Percentiles rank a stretch among this genome's conserved stretches.
Evolutionary conservation across 208 protist species (phyloP).

Genomic region (Leptomonas pyrrhocoris): DNA sequence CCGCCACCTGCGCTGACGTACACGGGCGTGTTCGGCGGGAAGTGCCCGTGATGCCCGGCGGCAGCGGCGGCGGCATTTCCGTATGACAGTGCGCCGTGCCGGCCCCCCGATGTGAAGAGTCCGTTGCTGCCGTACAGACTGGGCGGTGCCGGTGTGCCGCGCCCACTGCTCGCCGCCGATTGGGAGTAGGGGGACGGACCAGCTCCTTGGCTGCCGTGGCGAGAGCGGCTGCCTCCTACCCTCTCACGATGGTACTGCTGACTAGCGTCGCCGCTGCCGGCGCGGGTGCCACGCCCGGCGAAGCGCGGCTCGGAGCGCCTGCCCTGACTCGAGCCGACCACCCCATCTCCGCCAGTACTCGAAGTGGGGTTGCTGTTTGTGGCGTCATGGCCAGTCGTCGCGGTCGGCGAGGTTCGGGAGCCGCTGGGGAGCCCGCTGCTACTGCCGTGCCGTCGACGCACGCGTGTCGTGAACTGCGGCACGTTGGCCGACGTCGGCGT

Average conservation of each 20-base stretch:
- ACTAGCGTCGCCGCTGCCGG: background rate
- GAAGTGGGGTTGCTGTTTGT: background rate
- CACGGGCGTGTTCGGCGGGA: constrained; percentile 18
- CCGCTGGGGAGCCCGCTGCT: background rate
- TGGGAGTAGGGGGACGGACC: constrained; percentile 1
- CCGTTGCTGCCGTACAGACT: constrained; percentile 10
- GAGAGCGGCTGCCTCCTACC: background rate
- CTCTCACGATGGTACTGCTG: background rate
- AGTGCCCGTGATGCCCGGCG: constrained; percentile 7
- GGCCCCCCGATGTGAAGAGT: constrained; percentile 4
- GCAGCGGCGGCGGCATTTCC: constrained; percentile 3
- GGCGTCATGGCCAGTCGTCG: background rate
- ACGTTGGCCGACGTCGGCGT: constrained; percentile 16
- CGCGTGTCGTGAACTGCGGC: constrained; percentile 6
- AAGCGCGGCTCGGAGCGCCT: background rate
- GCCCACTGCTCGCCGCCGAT: background rate
- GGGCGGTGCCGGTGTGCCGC: constrained; percentile 2
- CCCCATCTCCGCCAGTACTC: background rate
- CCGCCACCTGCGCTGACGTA: constrained; percentile 9
- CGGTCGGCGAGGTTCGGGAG: background rate
- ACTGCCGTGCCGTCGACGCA: constrained; percentile 5
- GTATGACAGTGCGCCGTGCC: background rate
- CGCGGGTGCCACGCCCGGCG: background rate
- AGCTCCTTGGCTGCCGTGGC: background rate
- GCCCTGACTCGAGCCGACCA: background rate